Conservation (phyloP, 1,284 basidiomycete species). For the Exobasidium rhododendri region DNA sequence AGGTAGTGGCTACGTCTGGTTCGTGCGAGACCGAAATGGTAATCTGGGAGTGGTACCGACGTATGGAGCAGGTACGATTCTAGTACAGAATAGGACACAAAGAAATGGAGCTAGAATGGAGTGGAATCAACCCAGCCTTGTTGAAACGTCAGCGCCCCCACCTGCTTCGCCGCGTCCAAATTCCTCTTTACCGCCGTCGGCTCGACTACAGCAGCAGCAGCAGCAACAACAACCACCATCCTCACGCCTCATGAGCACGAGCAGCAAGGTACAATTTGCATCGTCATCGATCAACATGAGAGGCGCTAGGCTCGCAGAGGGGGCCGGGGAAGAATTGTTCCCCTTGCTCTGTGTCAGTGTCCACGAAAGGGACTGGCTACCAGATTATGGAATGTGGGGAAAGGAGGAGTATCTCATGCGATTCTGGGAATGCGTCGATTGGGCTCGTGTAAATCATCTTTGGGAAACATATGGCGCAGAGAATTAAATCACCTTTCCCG, state of each 20-base stretch:
- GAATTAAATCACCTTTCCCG: no score
- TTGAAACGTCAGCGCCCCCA: constrained; percentile 31
- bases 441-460: constrained; percentile 59
- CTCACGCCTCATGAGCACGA: neutral
- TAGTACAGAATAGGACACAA: constrained; percentile 61
- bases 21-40: constrained; percentile 68
- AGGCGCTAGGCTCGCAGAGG: neutral
- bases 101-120: constrained; percentile 22
- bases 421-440: constrained; percentile 86
- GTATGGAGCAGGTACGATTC: constrained; percentile 82
- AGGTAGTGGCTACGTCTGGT: constrained; percentile 79
- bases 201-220: neutral
- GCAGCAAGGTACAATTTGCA: neutral
- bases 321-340: constrained; percentile 63
- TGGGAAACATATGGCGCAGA: constrained; percentile 1
- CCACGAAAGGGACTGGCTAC: constrained; percentile 87
- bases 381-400: constrained; percentile 87
- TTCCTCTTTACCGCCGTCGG: constrained; percentile 25
- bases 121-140: constrained; percentile 35
- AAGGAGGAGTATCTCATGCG: constrained; percentile 82
- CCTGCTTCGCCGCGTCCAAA: constrained; percentile 43
- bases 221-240: neutral
- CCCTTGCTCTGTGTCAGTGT: constrained; percentile 81
- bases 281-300: neutral
- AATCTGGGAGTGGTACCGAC: constrained; percentile 74